These are phyloP conservation scores for Barnettozyma sucrosica DNA, from an alignment of 805 yeast genomes.

Conservation along the genomic window DNA sequence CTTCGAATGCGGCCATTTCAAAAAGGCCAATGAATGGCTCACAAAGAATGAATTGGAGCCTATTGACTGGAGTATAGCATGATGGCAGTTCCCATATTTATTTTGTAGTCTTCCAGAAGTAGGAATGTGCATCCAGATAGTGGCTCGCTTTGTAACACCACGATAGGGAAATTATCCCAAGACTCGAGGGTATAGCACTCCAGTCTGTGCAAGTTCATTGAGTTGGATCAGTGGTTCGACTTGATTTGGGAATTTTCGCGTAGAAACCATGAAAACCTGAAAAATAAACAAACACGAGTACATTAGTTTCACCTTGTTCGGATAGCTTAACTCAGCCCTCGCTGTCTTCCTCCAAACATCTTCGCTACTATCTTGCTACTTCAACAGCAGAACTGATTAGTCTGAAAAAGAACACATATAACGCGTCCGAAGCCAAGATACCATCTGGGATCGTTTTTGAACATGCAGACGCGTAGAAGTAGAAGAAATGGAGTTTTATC, in stretches of 20 bases:
- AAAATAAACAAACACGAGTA: neutral
- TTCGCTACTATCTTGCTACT: neutral
- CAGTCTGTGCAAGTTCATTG: too few species aligned
- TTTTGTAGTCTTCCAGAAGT: too few species aligned
- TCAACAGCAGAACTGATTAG: neutral
- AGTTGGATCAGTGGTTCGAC: neutral
- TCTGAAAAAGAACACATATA: neutral
- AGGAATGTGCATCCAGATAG: too few species aligned
- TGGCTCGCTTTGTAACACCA: too few species aligned
- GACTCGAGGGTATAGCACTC: too few species aligned
- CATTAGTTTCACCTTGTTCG: neutral
- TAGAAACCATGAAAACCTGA: neutral
- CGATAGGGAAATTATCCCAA: too few species aligned
- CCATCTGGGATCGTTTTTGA: neutral
- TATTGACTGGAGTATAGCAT: conserved; percentile 60
- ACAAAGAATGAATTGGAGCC: conserved; percentile 31
- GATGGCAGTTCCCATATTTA: too few species aligned
- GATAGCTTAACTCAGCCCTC: neutral
- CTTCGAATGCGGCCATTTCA: conserved; percentile 72
- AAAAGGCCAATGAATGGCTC: conserved; percentile 75
- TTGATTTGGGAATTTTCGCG: conserved; percentile 3
- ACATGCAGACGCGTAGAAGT: neutral
- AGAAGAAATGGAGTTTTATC: neutral
- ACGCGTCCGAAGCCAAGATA: neutral
- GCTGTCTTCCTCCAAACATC: neutral